Conservation (phyloP, 2,329 filamentous ascomycete species). For the Graphilbum fragrans region DNA sequence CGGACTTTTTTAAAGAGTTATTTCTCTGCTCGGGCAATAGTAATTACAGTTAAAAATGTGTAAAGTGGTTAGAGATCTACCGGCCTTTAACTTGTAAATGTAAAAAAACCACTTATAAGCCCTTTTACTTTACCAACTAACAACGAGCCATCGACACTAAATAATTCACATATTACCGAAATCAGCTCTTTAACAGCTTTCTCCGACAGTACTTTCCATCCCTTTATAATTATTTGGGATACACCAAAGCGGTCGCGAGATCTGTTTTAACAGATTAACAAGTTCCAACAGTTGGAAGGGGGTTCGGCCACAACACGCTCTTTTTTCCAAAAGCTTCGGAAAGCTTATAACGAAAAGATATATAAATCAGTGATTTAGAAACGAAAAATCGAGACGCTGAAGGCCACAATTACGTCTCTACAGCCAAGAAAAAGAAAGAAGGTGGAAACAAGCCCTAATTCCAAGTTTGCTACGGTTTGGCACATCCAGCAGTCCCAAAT, state of each 20-base stretch:
- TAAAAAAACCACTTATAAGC: not conserved
- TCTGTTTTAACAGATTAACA: not conserved
- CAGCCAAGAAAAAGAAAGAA: not conserved
- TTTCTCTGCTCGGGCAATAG: not conserved
- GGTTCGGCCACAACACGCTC: not conserved
- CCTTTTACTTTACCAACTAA: not conserved
- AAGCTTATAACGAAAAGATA: not conserved
- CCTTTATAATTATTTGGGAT: not conserved
- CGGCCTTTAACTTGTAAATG: not conserved
- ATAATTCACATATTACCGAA: not conserved
- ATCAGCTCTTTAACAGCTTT: not conserved
- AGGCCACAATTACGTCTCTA: not conserved
- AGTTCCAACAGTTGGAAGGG: not conserved
- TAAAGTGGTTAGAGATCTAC: not conserved
- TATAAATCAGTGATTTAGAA: not conserved
- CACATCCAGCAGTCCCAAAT: not conserved
- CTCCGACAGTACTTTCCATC: not conserved
- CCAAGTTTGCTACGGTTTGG: not conserved
- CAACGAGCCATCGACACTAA: not conserved
- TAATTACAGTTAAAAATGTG: not conserved
- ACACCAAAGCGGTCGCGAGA: not conserved
- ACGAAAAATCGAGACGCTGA: not conserved
- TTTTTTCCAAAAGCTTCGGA: not conserved
- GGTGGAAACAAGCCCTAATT: not conserved
- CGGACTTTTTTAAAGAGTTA: not conserved